Evolutionary conservation across 225 moss, liverwort and hornwort species (phyloP).

Genomic region (Takakia lepidozioides): DNA sequence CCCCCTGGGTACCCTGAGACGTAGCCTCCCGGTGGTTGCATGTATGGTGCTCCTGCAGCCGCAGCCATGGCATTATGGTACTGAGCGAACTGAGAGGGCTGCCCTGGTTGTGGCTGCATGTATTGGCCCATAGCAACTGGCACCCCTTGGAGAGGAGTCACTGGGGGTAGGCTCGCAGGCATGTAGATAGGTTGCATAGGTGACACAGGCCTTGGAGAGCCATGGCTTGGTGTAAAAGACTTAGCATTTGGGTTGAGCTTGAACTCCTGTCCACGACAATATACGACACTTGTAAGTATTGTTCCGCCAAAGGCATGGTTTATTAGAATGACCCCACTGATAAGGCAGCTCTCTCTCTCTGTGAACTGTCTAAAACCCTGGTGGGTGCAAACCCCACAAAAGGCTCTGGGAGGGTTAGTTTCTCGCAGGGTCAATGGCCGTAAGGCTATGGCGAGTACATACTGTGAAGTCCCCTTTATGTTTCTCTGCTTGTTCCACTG

Average conservation of each 20-base stretch:
- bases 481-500: no score
- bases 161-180: constrained; percentile 45
- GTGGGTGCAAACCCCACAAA: no score
- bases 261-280: no score
- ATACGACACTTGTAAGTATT: no score
- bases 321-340: no score
- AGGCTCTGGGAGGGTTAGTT: no score
- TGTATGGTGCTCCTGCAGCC: constrained; percentile 30
- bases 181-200: constrained; percentile 49
- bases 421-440: no score
- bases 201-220: constrained; percentile 36
- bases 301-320: no score
- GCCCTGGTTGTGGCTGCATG: constrained; percentile 46
- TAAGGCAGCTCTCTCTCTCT: no score
- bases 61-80: constrained; percentile 46
- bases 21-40: constrained; percentile 49
- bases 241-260: constrained; percentile 91
- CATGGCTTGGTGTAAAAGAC: constrained; percentile 74
- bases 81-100: constrained; percentile 46
- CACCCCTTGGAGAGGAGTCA: constrained; percentile 46
- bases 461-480: no score
- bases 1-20: constrained; percentile 57
- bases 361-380: no score
- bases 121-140: constrained; percentile 50
- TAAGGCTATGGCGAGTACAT: no score